A percentile compares a stretch with the other conserved stretches of the same genome.
Evolutionary conservation across 805 yeast species (phyloP).

Genomic region (Lachancea dasiensis): DNA sequence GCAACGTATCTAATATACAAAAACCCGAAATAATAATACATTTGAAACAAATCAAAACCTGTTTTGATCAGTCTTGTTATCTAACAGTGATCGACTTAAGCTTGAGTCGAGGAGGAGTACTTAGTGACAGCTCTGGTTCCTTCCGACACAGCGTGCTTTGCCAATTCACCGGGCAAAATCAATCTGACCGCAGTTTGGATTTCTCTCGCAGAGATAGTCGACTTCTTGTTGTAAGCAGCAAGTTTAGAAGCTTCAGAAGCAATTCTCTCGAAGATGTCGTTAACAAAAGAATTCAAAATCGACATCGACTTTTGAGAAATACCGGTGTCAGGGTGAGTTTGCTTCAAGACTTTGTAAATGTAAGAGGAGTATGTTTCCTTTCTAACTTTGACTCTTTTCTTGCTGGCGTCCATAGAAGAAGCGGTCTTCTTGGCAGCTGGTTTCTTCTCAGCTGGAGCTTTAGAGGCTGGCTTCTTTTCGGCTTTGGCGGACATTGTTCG

Average conservation of each 20-base stretch:
- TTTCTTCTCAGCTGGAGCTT: slow-evolving; percentile 95
- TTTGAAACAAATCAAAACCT: slow-evolving; percentile 4
- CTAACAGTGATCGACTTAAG: slow-evolving; percentile 8
- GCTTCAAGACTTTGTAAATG: slow-evolving; percentile 93
- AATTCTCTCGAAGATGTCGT: slow-evolving; percentile 91
- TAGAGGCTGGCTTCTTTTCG: slow-evolving; percentile 71
- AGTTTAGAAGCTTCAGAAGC: slow-evolving; percentile 93
- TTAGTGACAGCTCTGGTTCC: slow-evolving; percentile 95
- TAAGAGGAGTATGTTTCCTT: slow-evolving; percentile 94
- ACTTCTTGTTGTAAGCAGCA: slow-evolving; percentile 95
- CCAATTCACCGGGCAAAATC: slow-evolving; percentile 93
- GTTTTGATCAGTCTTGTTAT: slow-evolving; percentile 1
- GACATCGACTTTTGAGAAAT: slow-evolving; percentile 96
- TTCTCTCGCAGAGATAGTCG: slow-evolving; percentile 92
- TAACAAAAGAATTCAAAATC: slow-evolving; percentile 93
- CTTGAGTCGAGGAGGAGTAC: slow-evolving; percentile 58
- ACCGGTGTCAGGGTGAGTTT: slow-evolving; percentile 97
- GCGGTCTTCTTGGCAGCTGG: slow-evolving; percentile 88
- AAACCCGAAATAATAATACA: slow-evolving; percentile 12
- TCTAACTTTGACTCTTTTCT: slow-evolving; percentile 87
- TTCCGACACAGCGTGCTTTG: slow-evolving; percentile 93
- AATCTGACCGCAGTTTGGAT: slow-evolving; percentile 94
- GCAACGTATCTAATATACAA: slow-evolving; percentile 10
- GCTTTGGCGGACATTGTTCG: slow-evolving; percentile 57
- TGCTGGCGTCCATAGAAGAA: slow-evolving; percentile 63